Base-by-base conservation (phyloP, 495 filamentous ascomycete species). In the Podospora pseudopauciseta region DNA sequence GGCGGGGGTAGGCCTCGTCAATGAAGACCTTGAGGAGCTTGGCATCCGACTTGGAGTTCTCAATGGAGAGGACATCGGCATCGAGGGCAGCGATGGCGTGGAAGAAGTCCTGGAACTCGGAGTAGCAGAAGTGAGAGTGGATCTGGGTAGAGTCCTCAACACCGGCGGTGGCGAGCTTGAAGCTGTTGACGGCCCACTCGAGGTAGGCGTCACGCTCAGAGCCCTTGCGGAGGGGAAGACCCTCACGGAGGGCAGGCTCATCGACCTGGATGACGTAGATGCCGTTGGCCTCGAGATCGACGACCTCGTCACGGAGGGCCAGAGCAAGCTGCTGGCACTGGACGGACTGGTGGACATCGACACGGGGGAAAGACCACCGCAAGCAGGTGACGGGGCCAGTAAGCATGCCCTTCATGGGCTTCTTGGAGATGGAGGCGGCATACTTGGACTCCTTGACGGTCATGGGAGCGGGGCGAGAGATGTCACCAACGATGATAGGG, bases 61-160 rank as follows among this genome's bases (percentile, higher is more conserved):
- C 95, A 76, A 99, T 99, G 77, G 90, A 93, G 72, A 99, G 89
- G 66, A 99, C 95, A 85, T 99, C 95, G 72, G 95, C 93, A 79
- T 99, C 95, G 67, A 99, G 87, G 56, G 96, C 96, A 69, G 96
- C 93, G 73, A 99, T 99, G 82, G 95, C 94, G 80, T 98, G 92
- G 91, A 99, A 99, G 88, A 99, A 99, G 86, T 99, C 95, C 84
- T 99, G 95, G 91, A 99, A 99, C 86, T 99, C 95, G 59, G 93
- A 97, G 89, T 99, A 99, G 82, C 95, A 99, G 93, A 99, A 99
- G 86, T 99, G 95, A 63, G 93, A 97, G 88, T 99, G 95, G 82
- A 99, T 96, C 86, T 99, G 95, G 72, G 96, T 98, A 65, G 88
- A 90, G 78, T 99, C 92, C 76, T 90, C 78, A 64, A 98, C 95